These are phyloP conservation scores for Ogataea hybrid DNA, from an alignment of 1,139 yeast genomes.

Conservation along the genomic window DNA sequence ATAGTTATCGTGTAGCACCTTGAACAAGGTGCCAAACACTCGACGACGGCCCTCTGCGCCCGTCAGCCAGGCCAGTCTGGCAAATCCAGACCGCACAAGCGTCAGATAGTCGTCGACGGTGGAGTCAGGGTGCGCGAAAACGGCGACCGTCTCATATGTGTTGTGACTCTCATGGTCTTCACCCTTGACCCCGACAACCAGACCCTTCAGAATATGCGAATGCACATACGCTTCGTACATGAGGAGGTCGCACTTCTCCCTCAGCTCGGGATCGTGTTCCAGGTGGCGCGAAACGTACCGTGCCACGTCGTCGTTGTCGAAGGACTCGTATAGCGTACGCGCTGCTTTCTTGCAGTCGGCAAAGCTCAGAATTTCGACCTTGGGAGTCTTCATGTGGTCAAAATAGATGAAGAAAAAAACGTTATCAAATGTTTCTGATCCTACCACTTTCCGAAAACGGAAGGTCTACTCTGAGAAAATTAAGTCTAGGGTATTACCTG, in stretches of 20 bases:
- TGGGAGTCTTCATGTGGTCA: conserved; percentile 15
- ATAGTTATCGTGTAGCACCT: conserved; percentile 51
- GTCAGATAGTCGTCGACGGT: conserved; percentile 46
- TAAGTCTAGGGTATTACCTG: conserved; percentile 7
- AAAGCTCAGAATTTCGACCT: conserved; percentile 34
- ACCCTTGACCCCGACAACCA: conserved; percentile 46
- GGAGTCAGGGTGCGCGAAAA: conserved; percentile 59
- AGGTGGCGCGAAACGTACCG: conserved; percentile 45
- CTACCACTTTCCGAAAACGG: conserved; percentile 7
- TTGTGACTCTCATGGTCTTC: conserved; percentile 32
- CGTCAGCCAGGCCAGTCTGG: conserved; percentile 47
- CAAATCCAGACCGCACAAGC: conserved; percentile 57
- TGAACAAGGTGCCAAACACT: conserved; percentile 55
- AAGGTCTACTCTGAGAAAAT: conserved; percentile 7
- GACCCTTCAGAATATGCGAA: conserved; percentile 57
- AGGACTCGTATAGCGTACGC: conserved; percentile 48
- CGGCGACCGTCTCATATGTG: conserved; percentile 59
- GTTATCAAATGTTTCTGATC: conserved; percentile 2
- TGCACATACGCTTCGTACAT: conserved; percentile 56
- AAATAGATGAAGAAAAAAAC: not conserved
- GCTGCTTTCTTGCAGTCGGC: conserved; percentile 57
- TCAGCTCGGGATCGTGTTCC: conserved; percentile 36
- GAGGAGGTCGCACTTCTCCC: conserved; percentile 42
- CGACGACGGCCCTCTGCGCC: conserved; percentile 54
- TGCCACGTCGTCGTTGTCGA: conserved; percentile 52